phyloP scores from a whole-genome alignment of 2,329 filamentous ascomycete genomes.

The Epichloe coenophiala region DNA sequence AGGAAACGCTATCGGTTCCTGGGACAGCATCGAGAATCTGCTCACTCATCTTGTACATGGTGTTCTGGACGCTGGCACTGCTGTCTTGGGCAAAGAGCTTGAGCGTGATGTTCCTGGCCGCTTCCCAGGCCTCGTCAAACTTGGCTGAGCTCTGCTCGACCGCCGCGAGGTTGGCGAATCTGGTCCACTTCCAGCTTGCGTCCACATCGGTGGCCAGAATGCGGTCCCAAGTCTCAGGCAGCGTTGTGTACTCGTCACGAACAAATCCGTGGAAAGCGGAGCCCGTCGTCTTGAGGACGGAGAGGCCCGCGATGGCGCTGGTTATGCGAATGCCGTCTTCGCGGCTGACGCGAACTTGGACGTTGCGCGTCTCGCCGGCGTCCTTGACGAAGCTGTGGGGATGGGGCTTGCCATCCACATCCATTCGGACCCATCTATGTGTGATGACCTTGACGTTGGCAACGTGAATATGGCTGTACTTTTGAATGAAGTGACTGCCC shows the following conservation, averaged over 20 bases:
- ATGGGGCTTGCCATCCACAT: slow-evolving; percentile 75
- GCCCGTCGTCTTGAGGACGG: slow-evolving; percentile 91
- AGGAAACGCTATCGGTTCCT: slow-evolving; percentile 59
- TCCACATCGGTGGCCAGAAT: slow-evolving; percentile 92
- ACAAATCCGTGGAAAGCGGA: slow-evolving; percentile 94
- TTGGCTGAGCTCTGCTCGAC: slow-evolving; percentile 49
- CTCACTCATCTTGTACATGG: slow-evolving; percentile 98
- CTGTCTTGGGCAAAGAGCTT: slow-evolving; percentile 82
- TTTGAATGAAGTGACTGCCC: slow-evolving; percentile 77
- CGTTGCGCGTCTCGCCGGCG: slow-evolving; percentile 73
- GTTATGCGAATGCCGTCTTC: slow-evolving; percentile 59
- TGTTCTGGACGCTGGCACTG: slow-evolving; percentile 87
- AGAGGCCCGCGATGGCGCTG: slow-evolving; percentile 66
- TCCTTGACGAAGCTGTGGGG: slow-evolving; percentile 92
- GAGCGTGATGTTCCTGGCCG: slow-evolving; percentile 74
- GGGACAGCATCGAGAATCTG: slow-evolving; percentile 67
- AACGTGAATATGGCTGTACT: slow-evolving; percentile 74
- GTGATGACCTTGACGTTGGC: slow-evolving; percentile 72
- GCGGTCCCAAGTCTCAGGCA: slow-evolving; percentile 85
- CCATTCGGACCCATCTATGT: slow-evolving; percentile 86
- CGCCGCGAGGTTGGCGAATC: slow-evolving; percentile 50
- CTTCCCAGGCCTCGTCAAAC: slow-evolving; percentile 70
- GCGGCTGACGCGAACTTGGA: slow-evolving; percentile 57
- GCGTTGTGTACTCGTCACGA: slow-evolving; percentile 82
- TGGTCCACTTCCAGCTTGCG: slow-evolving; percentile 72